These are phyloP conservation scores for Aspergillus carlsbadensis DNA, from an alignment of 495 filamentous ascomycete species.

Conservation along the genomic window DNA sequence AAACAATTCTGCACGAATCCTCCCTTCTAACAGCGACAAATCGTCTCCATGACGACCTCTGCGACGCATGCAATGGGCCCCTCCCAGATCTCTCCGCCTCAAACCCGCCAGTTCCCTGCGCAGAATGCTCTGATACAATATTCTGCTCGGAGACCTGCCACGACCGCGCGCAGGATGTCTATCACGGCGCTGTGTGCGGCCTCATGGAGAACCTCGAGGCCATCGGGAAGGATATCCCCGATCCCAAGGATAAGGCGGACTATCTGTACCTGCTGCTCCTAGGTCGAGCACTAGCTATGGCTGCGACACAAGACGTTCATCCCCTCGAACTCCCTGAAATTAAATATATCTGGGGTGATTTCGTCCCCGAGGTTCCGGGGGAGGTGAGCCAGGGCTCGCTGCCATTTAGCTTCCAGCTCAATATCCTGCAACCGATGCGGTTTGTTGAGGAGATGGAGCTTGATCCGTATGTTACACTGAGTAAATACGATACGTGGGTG, in stretches of 20 bases:
- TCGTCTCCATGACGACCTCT: slow-evolving; percentile 73
- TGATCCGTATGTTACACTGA: slow-evolving; percentile 69
- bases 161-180: slow-evolving; percentile 65
- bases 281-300: slow-evolving; percentile 78
- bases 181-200: slow-evolving; percentile 86
- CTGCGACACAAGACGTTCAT: slow-evolving; percentile 76
- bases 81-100: slow-evolving; percentile 60
- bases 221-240: slow-evolving; percentile 73
- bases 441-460: slow-evolving; percentile 89
- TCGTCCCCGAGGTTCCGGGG: slow-evolving; percentile 1
- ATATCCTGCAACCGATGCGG: slow-evolving; percentile 79
- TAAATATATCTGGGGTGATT: slow-evolving; percentile 86
- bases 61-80: slow-evolving; percentile 79
- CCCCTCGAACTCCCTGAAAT: slow-evolving; percentile 81
- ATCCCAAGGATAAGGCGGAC: slow-evolving; percentile 66
- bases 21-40: slow-evolving; percentile 82
- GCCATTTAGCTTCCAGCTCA: slow-evolving; percentile 85
- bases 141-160: slow-evolving; percentile 81
- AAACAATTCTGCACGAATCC: slow-evolving; percentile 75
- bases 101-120: slow-evolving; percentile 56
- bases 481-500: slow-evolving; percentile 81
- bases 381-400: slow-evolving; percentile 43
- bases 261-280: slow-evolving; percentile 79
- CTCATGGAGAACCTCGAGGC: slow-evolving; percentile 70
- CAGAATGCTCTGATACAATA: slow-evolving; percentile 76